Evolutionary conservation across 768 basidiomycete species (phyloP).

Genomic region (Trametes cubensis): DNA sequence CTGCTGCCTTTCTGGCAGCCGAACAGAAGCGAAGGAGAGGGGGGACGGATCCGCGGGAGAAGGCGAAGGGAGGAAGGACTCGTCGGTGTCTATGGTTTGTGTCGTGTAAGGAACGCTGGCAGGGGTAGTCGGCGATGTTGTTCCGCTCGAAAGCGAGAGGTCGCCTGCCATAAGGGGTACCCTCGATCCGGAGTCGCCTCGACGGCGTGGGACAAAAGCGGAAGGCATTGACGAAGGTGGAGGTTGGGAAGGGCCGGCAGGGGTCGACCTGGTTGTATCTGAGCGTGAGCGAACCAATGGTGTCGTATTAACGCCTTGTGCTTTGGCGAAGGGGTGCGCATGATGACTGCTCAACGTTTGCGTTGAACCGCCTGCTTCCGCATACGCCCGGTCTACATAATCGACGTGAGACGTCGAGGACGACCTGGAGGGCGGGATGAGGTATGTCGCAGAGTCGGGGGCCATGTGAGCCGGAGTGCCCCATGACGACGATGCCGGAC

Average conservation of each 20-base stretch:
- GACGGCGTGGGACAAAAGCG: background rate
- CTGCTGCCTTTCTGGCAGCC: background rate
- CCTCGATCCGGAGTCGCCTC: background rate
- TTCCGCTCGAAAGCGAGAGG: background rate
- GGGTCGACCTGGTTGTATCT: background rate
- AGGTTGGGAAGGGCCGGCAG: background rate
- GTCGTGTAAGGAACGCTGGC: conserved; percentile 4
- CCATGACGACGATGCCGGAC: conserved; percentile 20
- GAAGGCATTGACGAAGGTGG: conserved; percentile 2
- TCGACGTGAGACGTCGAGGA: conserved; percentile 16
- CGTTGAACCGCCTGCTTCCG: background rate
- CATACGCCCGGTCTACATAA: background rate
- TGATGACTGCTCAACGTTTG: conserved; percentile 11
- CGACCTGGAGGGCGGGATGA: conserved; percentile 6
- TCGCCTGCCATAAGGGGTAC: background rate
- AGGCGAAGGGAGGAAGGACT: conserved; percentile 16
- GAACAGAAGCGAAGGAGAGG: background rate
- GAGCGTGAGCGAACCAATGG: conserved; percentile 12
- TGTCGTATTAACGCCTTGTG: background rate
- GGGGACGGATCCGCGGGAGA: conserved; percentile 13
- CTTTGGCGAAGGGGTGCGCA: conserved; percentile 24
- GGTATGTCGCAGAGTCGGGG: conserved; percentile 18
- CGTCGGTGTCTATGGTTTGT: conserved; percentile 11
- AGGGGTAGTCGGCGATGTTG: conserved; percentile 1
- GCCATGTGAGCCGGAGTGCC: conserved; percentile 17